Conservation (phyloP, 257 asterid genomes). For the Nemophila menziesii region DNA sequence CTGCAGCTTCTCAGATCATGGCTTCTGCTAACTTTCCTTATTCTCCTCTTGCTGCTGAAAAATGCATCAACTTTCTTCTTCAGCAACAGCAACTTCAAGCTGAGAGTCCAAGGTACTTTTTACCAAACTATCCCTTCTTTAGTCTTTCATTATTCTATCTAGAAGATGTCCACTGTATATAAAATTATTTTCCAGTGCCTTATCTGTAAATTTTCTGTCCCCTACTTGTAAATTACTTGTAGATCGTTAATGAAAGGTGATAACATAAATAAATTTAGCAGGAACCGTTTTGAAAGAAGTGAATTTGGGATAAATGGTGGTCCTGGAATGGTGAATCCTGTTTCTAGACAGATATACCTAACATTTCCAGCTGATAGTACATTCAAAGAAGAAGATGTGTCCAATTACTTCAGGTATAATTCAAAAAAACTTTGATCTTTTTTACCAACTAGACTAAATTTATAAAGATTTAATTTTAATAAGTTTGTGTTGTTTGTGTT, state of each 20-base stretch:
- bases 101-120: conserved; percentile 41
- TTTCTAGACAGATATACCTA: conserved; percentile 69
- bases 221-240: no score
- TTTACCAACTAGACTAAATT: background rate
- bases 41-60: conserved; percentile 25
- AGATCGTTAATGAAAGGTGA: no score
- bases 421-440: background rate
- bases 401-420: conserved; percentile 58
- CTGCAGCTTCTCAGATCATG: conserved; percentile 34
- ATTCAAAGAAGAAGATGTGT: conserved; percentile 68
- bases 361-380: conserved; percentile 85
- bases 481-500: conserved; percentile 11
- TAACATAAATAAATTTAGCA: no score
- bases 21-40: conserved; percentile 49
- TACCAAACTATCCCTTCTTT: no score
- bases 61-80: background rate
- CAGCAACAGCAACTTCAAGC: conserved; percentile 21
- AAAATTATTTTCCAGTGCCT: no score
- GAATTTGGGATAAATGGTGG: conserved; percentile 64
- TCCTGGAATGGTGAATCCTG: conserved; percentile 43
- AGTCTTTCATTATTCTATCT: no score
- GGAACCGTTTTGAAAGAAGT: conserved; percentile 56
- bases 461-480: conserved; percentile 6
- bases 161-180: no score
- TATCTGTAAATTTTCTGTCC: no score